Conservation (phyloP, 2,329 filamentous ascomycete species). For the Clonostachys solani region DNA sequence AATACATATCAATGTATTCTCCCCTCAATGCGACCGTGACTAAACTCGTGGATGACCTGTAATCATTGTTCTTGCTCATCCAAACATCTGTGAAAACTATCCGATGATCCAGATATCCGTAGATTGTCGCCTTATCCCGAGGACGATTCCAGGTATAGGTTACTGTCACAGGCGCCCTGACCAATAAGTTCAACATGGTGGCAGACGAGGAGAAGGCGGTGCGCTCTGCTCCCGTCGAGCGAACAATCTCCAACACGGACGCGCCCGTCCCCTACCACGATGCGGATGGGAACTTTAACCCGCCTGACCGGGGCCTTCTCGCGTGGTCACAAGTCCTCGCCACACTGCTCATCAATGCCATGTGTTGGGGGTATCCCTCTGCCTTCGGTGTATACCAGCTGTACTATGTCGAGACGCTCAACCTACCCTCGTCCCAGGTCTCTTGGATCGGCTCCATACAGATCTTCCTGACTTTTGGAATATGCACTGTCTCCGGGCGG, state of each 20-base stretch:
- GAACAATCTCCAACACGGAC: constrained; percentile 15
- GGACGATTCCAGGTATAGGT: no score
- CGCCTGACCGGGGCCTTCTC: constrained; percentile 37
- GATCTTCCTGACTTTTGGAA: constrained; percentile 42
- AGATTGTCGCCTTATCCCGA: no score
- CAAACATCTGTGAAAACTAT: no score
- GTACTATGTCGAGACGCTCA: constrained; percentile 31
- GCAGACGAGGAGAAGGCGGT: not conserved
- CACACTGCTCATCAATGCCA: constrained; percentile 38
- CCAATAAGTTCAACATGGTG: no score
- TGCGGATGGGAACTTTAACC: constrained; percentile 12
- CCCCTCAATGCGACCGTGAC: no score
- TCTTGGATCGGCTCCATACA: constrained; percentile 46
- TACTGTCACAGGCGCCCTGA: no score
- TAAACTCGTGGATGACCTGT: no score
- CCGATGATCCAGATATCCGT: no score
- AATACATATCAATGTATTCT: no score
- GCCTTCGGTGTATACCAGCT: constrained; percentile 52
- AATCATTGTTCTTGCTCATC: no score
- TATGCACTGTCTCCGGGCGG: constrained; percentile 42
- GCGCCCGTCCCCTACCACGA: constrained; percentile 12
- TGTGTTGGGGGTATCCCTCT: constrained; percentile 45
- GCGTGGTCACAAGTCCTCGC: constrained; percentile 48
- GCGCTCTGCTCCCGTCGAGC: constrained; percentile 5
- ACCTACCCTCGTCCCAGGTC: constrained; percentile 25